A percentile compares a stretch with the other conserved stretches of the same genome.
Conservation (phyloP, 2,329 filamentous ascomycete genomes). For the Penicillium verrucosum region DNA sequence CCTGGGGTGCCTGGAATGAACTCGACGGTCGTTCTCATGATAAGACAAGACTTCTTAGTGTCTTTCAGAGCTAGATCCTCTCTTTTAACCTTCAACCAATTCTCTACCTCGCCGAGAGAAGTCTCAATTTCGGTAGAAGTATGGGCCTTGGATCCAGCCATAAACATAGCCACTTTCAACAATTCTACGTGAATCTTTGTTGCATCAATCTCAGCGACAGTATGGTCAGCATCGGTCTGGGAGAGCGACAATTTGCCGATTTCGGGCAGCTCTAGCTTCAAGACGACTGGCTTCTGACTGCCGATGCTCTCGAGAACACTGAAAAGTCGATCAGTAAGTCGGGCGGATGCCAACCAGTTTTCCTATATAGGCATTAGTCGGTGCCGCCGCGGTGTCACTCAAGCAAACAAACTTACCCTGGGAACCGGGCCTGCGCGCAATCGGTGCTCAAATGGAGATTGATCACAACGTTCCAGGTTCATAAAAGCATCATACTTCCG, state of each 20-base stretch:
- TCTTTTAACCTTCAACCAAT: slow-evolving; percentile 31
- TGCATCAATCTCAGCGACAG: slow-evolving; percentile 34
- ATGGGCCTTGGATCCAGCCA: slow-evolving; percentile 34
- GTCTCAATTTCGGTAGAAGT: slow-evolving; percentile 29
- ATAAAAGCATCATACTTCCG: slow-evolving; percentile 41
- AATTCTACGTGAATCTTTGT: slow-evolving; percentile 34
- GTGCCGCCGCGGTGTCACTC: not conserved
- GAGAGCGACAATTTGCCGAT: slow-evolving; percentile 26
- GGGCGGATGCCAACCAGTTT: slow-evolving; percentile 35
- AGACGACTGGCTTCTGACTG: slow-evolving; percentile 31
- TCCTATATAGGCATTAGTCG: slow-evolving; percentile 30
- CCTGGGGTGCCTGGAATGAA: slow-evolving; percentile 24
- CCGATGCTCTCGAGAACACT: slow-evolving; percentile 32
- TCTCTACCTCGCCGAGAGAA: slow-evolving; percentile 29
- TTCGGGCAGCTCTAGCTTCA: slow-evolving; percentile 27
- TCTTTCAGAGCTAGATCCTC: slow-evolving; percentile 22
- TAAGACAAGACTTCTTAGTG: slow-evolving; percentile 18
- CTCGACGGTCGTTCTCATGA: slow-evolving; percentile 26
- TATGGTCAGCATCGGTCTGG: slow-evolving; percentile 33
- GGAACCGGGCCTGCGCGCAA: slow-evolving; percentile 40
- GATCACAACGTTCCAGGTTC: slow-evolving; percentile 38
- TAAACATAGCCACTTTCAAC: slow-evolving; percentile 32
- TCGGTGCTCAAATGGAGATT: slow-evolving; percentile 37
- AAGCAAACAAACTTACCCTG: slow-evolving; percentile 27
- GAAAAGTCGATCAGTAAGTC: slow-evolving; percentile 37